A percentile compares a stretch with the other conserved stretches of the same genome.
phyloP scores from a whole-genome alignment of 768 basidiomycete genomes.

The Rhizopogon vinicolor region DNA sequence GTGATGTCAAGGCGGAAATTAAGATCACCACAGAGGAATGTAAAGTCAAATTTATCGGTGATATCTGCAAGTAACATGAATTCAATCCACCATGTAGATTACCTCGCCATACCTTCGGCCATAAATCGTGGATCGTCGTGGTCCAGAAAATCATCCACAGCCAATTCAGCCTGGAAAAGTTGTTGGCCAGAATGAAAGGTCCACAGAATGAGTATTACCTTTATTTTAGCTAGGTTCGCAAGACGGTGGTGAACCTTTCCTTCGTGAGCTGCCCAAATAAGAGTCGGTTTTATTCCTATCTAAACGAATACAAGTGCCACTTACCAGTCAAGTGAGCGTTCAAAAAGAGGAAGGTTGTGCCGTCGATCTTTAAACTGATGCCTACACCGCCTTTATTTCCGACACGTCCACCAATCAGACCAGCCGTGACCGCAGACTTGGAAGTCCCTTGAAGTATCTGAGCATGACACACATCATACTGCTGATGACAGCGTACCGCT shows the following conservation, averaged over 20 bases:
- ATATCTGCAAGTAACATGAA: constrained; percentile 41
- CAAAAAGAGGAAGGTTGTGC: constrained; percentile 81
- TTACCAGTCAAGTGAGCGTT: constrained; percentile 88
- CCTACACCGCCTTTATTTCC: constrained; percentile 95
- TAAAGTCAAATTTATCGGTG: constrained; percentile 85
- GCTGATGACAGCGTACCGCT: constrained; percentile 37
- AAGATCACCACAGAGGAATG: constrained; percentile 87
- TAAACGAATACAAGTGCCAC: constrained; percentile 4
- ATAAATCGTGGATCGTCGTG: constrained; percentile 57
- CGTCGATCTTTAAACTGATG: constrained; percentile 79
- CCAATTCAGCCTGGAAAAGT: constrained; percentile 55
- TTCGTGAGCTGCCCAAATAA: constrained; percentile 56
- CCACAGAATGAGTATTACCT: constrained; percentile 36
- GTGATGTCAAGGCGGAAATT: constrained; percentile 91
- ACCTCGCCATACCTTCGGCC: constrained; percentile 55
- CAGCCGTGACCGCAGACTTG: constrained; percentile 81
- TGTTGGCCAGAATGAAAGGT: not conserved
- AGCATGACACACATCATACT: not conserved
- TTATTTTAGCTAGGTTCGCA: constrained; percentile 86
- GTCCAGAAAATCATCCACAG: constrained; percentile 72
- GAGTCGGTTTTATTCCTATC: not conserved
- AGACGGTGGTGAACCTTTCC: constrained; percentile 73
- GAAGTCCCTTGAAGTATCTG: constrained; percentile 44
- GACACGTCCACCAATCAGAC: constrained; percentile 84
- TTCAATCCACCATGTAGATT: constrained; percentile 1